Base-by-base conservation (phyloP, 2,329 filamentous ascomycete genomes). In the Ophiostoma novo-ulmi region DNA sequence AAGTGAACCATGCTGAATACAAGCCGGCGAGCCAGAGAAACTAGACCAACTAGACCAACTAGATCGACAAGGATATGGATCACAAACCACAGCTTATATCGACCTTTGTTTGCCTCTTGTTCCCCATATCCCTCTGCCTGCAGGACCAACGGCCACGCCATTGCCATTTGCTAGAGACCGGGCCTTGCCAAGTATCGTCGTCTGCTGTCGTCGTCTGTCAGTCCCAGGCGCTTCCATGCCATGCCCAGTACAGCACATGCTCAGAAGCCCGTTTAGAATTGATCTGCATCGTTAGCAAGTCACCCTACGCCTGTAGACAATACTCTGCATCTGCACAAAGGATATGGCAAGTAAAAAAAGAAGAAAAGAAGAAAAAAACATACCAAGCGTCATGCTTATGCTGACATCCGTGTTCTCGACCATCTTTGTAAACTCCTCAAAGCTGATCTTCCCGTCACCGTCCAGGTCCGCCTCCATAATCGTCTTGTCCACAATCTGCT, bases 401-500 rank as follows among this genome's bases (percentile, higher is more conserved):
- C 87, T 89, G 75, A 91, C 85, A 77, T 91, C 88, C 71, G 94
- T 98, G 80, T 91, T 97, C 86, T 97, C 94, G 69, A 99, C 95
- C 94, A 99, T 98, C 83, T 95, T 93, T 73, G 89, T 94, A 79
- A 99, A 99, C 85, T 99, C 95, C 82, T 98, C 93, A 77, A 99
- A 99, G 84, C 93, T 97, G 80, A 99, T 98, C 86, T 96, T 97
- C 77, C 95, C 95, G 80, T 99, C 95, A 73, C 89, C 89, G 81
- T 99, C 95, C 76, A 94, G 86, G 81, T 99, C 95, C 67, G 95
- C 95, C 84, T 99, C 95, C 95, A 98, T 98, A 80, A 99, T 98
- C 72, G 95, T 99, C 88, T 99, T 99, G 84, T 99, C 95, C 76
- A 99, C 95, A 79, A 99, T 99, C 88, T 94, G 95, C 84, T 99